These are phyloP conservation scores for Bruguiera sexangula DNA, from an alignment of 345 rosid genomes.

Conservation along the genomic window DNA sequence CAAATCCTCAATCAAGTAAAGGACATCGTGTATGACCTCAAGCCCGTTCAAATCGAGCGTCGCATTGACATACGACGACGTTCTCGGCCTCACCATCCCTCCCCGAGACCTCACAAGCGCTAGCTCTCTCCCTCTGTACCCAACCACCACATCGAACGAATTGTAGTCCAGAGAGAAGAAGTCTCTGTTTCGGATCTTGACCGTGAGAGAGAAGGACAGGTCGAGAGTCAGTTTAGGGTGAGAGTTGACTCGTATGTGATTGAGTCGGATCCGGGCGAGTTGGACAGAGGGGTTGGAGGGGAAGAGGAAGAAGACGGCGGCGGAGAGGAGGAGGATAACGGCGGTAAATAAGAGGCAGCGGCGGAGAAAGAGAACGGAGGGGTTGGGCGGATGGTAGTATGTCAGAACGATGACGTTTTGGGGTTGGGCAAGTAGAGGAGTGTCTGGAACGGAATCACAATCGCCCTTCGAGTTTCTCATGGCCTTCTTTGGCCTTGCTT, in stretches of 20 bases:
- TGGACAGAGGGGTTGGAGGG: conserved; percentile 65
- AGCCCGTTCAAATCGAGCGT: conserved; percentile 71
- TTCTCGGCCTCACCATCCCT: conserved; percentile 55
- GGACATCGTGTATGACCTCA: conserved; percentile 59
- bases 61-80: conserved; percentile 61
- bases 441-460: conserved; percentile 29
- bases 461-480: neutral
- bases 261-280: conserved; percentile 53
- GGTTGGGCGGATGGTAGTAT: conserved; percentile 29
- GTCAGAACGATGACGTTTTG: conserved; percentile 58
- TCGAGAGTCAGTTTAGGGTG: conserved; percentile 50
- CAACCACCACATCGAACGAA: conserved; percentile 57
- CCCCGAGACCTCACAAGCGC: conserved; percentile 61
- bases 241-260: conserved; percentile 48
- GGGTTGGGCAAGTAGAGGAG: conserved; percentile 34
- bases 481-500: neutral
- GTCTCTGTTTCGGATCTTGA: conserved; percentile 62
- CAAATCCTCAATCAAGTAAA: conserved; percentile 74
- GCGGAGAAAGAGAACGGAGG: conserved; percentile 32
- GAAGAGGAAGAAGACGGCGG: conserved; percentile 51
- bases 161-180: conserved; percentile 62
- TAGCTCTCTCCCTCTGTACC: conserved; percentile 74
- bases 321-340: conserved; percentile 45
- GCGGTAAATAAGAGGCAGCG: conserved; percentile 40
- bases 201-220: conserved; percentile 59